These are phyloP conservation scores for Lipomyces chichibuensis DNA, from an alignment of 805 yeast genomes.

Conservation along the genomic window DNA sequence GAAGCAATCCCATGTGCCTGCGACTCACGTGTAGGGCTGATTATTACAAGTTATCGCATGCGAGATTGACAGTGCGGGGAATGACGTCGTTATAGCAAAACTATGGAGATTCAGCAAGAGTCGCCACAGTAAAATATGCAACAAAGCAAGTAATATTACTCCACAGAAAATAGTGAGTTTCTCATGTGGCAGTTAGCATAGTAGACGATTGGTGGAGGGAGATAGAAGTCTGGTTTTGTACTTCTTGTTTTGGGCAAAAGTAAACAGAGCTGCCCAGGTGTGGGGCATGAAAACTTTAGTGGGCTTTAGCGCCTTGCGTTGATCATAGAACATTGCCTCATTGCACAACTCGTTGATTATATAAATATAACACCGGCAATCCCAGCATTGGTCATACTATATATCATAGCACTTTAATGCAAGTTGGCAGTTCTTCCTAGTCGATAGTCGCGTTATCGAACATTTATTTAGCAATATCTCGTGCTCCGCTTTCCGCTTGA, in stretches of 20 bases:
- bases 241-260: not conserved
- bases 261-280: not conserved
- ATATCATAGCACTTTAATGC: not conserved
- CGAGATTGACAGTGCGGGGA: not conserved
- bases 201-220: not conserved
- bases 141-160: not conserved
- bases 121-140: too few species aligned
- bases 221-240: not conserved
- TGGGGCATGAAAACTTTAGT: not conserved
- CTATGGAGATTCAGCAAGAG: not conserved
- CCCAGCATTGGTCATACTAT: not conserved
- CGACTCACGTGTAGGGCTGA: not conserved
- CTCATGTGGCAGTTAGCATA: not conserved
- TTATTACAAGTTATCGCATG: too few species aligned
- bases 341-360: not conserved
- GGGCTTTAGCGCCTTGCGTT: not conserved
- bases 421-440: not conserved
- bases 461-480: not conserved
- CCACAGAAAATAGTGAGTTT: not conserved
- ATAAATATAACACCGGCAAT: not conserved
- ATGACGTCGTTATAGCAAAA: not conserved
- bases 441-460: not conserved
- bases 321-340: not conserved
- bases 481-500: not conserved
- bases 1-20: not conserved